phyloP scores from a whole-genome alignment of 2,329 filamentous ascomycete genomes.

The Epichloe aotearoae region DNA sequence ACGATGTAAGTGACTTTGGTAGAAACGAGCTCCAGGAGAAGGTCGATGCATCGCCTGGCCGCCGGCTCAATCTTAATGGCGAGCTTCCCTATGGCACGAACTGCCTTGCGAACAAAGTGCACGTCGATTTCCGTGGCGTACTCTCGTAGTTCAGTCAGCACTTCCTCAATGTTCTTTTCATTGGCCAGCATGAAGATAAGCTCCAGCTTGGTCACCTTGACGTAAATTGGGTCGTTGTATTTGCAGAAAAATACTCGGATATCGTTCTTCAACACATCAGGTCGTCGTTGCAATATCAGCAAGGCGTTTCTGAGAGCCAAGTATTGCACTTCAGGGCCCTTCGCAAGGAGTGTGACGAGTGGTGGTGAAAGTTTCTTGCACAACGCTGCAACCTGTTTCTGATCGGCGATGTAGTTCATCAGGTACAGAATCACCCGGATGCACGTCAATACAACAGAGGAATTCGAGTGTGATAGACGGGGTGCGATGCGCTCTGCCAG shows the following conservation, averaged over 20 bases:
- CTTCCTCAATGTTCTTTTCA: slow-evolving; percentile 89
- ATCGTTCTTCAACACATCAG: slow-evolving; percentile 88
- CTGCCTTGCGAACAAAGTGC: slow-evolving; percentile 95
- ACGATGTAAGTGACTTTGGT: slow-evolving; percentile 99
- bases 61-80: slow-evolving; percentile 98
- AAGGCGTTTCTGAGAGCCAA: slow-evolving; percentile 86
- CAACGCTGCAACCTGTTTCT: slow-evolving; percentile 73
- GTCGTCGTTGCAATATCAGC: slow-evolving; percentile 80
- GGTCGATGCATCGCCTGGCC: slow-evolving; percentile 79
- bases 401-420: slow-evolving; percentile 95
- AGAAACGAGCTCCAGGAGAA: slow-evolving; percentile 80
- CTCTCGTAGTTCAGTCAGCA: slow-evolving; percentile 85
- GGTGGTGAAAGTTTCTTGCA: slow-evolving; percentile 92
- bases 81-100: slow-evolving; percentile 91
- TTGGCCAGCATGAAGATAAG: slow-evolving; percentile 98
- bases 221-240: slow-evolving; percentile 98
- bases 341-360: slow-evolving; percentile 84
- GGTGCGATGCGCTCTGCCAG: slow-evolving; percentile 89
- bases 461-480: slow-evolving; percentile 94
- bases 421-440: slow-evolving; percentile 93
- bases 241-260: slow-evolving; percentile 99
- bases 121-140: slow-evolving; percentile 98
- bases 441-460: slow-evolving; percentile 87
- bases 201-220: slow-evolving; percentile 97
- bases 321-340: slow-evolving; percentile 97